These are phyloP conservation scores for Zangia roseola DNA, from an alignment of 768 basidiomycete species.

Conservation along the genomic window DNA sequence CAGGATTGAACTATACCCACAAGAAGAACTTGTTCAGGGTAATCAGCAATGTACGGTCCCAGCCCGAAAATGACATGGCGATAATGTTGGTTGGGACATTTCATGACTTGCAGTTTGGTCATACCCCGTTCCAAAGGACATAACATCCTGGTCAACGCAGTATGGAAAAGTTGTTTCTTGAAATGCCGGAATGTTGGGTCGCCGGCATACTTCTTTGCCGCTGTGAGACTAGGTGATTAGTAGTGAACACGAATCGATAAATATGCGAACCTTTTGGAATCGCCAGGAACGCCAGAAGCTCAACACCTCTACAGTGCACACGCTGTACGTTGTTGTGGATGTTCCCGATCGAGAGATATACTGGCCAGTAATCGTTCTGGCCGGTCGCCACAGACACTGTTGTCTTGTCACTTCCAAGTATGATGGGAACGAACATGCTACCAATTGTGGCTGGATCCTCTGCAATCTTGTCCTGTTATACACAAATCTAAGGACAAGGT, in stretches of 20 bases:
- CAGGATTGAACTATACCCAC: constrained; percentile 34
- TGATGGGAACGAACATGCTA: not conserved
- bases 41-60: constrained; percentile 40
- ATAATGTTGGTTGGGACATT: not conserved
- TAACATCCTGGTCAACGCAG: constrained; percentile 19
- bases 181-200: constrained; percentile 26
- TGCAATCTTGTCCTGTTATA: not conserved
- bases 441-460: too few relatives aligned
- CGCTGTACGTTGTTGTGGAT: not conserved
- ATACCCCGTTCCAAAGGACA: constrained; percentile 16
- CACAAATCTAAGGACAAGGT: too few relatives aligned
- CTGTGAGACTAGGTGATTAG: not conserved
- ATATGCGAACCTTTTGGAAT: too few relatives aligned
- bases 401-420: constrained; percentile 1
- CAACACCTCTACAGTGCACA: not conserved
- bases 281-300: constrained; percentile 24
- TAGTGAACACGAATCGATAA: not conserved
- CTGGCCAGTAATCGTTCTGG: not conserved
- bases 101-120: constrained; percentile 23
- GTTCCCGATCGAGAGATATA: constrained; percentile 1
- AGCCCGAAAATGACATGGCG: constrained; percentile 24
- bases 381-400: not conserved
- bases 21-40: constrained; percentile 38
- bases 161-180: constrained; percentile 33
- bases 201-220: constrained; percentile 3